Evolutionary conservation across 1,139 yeast species (phyloP), one percentile per base, ranked within the genome.

Genomic region (Sugiyamaella novakii): DNA sequence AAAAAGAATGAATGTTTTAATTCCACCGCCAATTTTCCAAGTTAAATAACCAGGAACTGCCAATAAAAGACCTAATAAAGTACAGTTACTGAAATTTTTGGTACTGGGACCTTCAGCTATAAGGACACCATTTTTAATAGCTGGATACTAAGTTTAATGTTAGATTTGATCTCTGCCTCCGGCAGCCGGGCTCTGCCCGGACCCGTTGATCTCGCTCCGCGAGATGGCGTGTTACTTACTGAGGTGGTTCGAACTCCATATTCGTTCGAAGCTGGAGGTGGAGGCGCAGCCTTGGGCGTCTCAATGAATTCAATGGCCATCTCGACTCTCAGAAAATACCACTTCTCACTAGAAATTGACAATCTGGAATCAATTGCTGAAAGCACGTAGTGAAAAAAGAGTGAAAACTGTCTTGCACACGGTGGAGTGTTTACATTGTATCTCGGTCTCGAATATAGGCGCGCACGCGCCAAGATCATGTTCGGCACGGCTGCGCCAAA

Each of bases 81-180:
- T 67, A 57, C 65, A 61, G 69, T 88, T 89, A 68, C 80, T 79
- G 70, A 89, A 88, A 59, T 83, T 79, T 62, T 80, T 81, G 36
- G 89, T 76, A 22, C 95, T 91, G 5, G 96, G 88, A 37, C 96
- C 97, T 67, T 88, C 97, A 5, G 95, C 96, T 31, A 95, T 89
- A 57, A 87, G 74, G 19, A 91, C 91, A 8, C 94, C 95, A 66
- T 88, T 88, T 60, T 84, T 79, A 65, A 88, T 88, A 10, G 94
- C 73, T 29, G 95, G 95, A 46, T 59, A 70, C 68, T 64, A 53
- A 63, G 54, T 6, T 17, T 6, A 4, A 15, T 17, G 40, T 36
- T 36, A 36, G 40, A 3, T 5, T 12, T 5, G 17, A n/a, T 21
- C 25, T 34, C 18, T n/a, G 38, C 38, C 37, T 41, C 37, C 45